Conservation (phyloP, 768 basidiomycete genomes). For the Sutorius australiensis region DNA sequence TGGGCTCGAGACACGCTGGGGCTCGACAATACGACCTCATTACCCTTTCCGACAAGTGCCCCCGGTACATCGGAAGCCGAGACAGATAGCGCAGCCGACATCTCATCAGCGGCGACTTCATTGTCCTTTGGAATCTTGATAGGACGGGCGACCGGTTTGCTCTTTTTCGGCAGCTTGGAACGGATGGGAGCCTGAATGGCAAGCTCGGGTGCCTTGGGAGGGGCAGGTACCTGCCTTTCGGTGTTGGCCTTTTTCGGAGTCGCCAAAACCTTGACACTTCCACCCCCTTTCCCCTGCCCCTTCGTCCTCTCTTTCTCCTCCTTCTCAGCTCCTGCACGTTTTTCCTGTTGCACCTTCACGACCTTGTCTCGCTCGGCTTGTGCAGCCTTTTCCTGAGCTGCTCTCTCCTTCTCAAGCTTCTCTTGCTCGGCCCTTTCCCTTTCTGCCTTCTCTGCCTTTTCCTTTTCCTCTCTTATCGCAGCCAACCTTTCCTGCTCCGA, state of each 20-base stretch:
- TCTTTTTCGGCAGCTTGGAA: constrained; percentile 84
- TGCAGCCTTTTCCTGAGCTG: constrained; percentile 29
- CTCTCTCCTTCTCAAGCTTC: constrained; percentile 37
- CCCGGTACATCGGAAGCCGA: constrained; percentile 47
- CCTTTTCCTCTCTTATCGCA: constrained; percentile 37
- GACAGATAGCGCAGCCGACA: constrained; percentile 42
- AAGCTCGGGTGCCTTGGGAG: constrained; percentile 32
- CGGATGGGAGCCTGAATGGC: constrained; percentile 64
- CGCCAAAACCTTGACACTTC: constrained; percentile 22
- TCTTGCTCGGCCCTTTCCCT: constrained; percentile 39
- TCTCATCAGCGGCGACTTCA: constrained; percentile 38
- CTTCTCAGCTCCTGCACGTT: constrained; percentile 25
- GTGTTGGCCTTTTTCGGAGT: constrained; percentile 14
- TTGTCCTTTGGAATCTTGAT: constrained; percentile 62
- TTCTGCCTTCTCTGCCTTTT: constrained; percentile 33
- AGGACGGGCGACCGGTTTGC: constrained; percentile 58
- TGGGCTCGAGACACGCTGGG: constrained; percentile 58
- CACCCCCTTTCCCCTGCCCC: constrained; percentile 22
- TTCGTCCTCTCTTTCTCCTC: constrained; percentile 31
- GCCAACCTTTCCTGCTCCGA: constrained; percentile 49
- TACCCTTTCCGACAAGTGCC: constrained; percentile 31
- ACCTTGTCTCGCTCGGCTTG: constrained; percentile 36
- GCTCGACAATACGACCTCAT: constrained; percentile 41
- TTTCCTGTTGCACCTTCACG: constrained; percentile 33
- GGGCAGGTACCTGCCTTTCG: constrained; percentile 19